Conservation (phyloP, 345 rosid species). For the Brassica rapa region DNA sequence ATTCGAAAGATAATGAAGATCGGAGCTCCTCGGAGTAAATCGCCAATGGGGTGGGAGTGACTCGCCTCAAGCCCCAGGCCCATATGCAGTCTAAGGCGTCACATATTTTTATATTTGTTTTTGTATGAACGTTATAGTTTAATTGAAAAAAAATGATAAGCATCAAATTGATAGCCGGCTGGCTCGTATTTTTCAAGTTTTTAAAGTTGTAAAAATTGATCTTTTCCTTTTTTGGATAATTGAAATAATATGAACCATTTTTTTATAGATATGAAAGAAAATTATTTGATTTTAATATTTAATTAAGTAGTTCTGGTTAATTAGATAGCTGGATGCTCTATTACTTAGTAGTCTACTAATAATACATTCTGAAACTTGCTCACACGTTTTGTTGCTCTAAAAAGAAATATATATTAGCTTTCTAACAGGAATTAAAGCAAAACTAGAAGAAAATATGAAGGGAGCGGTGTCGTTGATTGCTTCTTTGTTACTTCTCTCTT, state of each 20-base stretch:
- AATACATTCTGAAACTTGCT: background rate
- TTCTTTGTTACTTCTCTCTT: background rate
- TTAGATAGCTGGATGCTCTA: background rate
- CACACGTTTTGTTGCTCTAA: background rate
- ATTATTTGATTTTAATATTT: no score
- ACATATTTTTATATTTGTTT: background rate
- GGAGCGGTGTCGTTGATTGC: constrained; percentile 13
- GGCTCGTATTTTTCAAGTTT: background rate
- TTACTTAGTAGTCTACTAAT: background rate
- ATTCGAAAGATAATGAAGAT: constrained; percentile 32
- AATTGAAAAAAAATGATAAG: background rate
- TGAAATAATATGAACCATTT: background rate
- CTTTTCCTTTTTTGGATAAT: background rate
- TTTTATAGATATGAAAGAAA: background rate
- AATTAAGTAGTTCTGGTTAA: background rate
- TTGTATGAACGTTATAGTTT: background rate
- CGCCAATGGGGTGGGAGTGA: constrained; percentile 26
- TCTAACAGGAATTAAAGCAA: background rate
- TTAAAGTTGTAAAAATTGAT: no score
- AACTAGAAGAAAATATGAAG: background rate
- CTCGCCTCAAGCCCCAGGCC: constrained; percentile 5
- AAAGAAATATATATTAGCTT: background rate
- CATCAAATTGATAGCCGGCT: background rate
- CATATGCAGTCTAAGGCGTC: background rate
- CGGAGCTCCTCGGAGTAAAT: constrained; percentile 21